Evolutionary conservation across 345 rosid genomes (phyloP), one percentile per base, ranked within the genome.

Genomic region (Brassica carinata): DNA sequence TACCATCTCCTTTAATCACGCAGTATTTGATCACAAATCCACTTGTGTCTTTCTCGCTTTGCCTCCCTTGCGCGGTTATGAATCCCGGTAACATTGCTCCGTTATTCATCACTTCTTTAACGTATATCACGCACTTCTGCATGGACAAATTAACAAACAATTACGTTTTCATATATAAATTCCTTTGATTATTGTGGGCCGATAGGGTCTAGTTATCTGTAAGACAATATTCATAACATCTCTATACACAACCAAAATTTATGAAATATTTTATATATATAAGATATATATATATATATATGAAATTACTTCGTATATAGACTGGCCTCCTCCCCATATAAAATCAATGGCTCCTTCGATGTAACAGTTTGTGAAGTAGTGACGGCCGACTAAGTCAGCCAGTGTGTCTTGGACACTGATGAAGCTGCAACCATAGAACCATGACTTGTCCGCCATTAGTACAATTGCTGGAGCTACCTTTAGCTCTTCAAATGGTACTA

Each of bases 291-390:
- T 70, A 77, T 23, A 36, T 5, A 40, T 23, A 40, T 3, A 51
- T 13, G 58, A 14, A 15, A 55, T 55, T 72, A 89, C 92, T 84
- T 84, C 36, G 70, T 81, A 87, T 6, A 75, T 36, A 4, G 90
- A 87, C 55, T 84, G 89, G 69, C 83, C 90, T 1, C 5, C 1
- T 8, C 89, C 89, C 87, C 84, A 89, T 1, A 89, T 87, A 80
- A 87, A 89, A 76, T 89, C 90, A 0, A 84, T 30, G 0, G 84
- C 79, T 53, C 91, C 93, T 77, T 82, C 74, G 31, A 87, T 82
- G 77, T 82, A 77, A 61, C 90, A 89, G 11, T 59, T 65, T 10
- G 71, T 3, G 69, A 80, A 89, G 19, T 69, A 89, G 38, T 87
- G 89, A 4, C 85, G 89, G 2, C 88, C 90, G 0, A 0, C 0